Base-by-base conservation (phyloP, 2,329 filamentous ascomycete species). In the Penicillium sp. region DNA sequence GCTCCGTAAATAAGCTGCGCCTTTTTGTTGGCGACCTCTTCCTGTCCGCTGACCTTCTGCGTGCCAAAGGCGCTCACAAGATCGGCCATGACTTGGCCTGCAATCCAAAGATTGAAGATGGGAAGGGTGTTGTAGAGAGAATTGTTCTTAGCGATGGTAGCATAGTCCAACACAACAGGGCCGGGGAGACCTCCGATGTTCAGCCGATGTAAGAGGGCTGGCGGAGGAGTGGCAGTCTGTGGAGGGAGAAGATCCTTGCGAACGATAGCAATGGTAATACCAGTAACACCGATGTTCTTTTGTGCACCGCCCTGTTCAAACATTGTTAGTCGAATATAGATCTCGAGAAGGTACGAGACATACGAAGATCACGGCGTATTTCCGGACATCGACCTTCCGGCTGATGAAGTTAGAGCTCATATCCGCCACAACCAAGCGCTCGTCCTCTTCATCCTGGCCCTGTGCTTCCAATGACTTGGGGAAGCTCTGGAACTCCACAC, bases 341-440 rank as follows among this genome's bases (percentile, higher is more conserved):
- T 13, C 3, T 17, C 14, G n/a, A 23, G 6, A 11, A 12, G 6
- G 8, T 28, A 4, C 4, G n/a, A 22, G 28, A 49, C 68, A 46
- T 58, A 88, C 93, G 69, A 95, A 95, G 59, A 96, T 84, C 50
- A 83, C 71, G 1, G 82, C 83, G 66, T 83, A 94, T 59, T 92
- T 89, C 51, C 71, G 73, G 32, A 93, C 76, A 22, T 89, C 82
- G 15, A 95, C 76, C 45, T 74, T 76, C 29, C 87, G 74, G 31
- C 85, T 87, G 35, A 96, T 79, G 59, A 96, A 95, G 65, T 95
- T 96, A 42, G 86, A 95, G 31, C 78, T 84, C 85, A 96, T 94
- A 64, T 96, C 90, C 13, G 85, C 87, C 4, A 95, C 82, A 4
- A 96, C 83, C 42, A 94, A 76, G 1, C 81, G 80, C 20, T 79